Evolutionary conservation across 78 protist genomes (phyloP), one percentile per base, ranked within the genome.

Genomic region (Dictyostelium purpureum): DNA sequence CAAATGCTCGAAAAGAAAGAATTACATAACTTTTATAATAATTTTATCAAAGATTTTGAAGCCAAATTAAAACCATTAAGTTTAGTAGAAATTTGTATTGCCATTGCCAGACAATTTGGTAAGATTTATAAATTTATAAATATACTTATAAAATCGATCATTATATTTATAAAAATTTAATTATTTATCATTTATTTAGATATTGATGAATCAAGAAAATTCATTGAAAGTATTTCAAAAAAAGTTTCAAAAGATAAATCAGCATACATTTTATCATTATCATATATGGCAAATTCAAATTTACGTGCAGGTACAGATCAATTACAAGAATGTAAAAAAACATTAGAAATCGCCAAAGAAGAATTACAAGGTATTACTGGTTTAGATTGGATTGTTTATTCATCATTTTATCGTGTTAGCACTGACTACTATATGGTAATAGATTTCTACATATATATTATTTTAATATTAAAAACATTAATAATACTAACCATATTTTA

Each of bases 41-140:
- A 66, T 5, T 96, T 96, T 70, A 67, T 96, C 10, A 45, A 54
- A n/a, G 95, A 95, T 51, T 95, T 95, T 70, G 95, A 95, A 74
- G 31, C 66, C 16, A 79, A 77, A 52, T 18, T 96, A 21, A 95
- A 95, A 70, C 93, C 77, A 74, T 59, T 95, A 12, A 76, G 87
- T 43, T 88, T 95, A 11, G 95, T 89, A 0, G 47, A 63, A 40
- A 76, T 96, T 56, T 77, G 82, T 43, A 54, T 90, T 16, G 77
- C 54, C 19, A 51, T 95, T 42, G 42, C 95, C 2, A 24, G 49
- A 45, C 95, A 93, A 75, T 49, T 42, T 37, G 78, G 77, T 56
- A 59, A 9, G 31, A 47, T 38, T 10, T 19, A 3, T 4, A 16
- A 10, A 18, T 65, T 65, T 35, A 4, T 65, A 14, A 35, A 28